phyloP scores from a whole-genome alignment of 306 rosid species.

The Vigna trinervia region DNA sequence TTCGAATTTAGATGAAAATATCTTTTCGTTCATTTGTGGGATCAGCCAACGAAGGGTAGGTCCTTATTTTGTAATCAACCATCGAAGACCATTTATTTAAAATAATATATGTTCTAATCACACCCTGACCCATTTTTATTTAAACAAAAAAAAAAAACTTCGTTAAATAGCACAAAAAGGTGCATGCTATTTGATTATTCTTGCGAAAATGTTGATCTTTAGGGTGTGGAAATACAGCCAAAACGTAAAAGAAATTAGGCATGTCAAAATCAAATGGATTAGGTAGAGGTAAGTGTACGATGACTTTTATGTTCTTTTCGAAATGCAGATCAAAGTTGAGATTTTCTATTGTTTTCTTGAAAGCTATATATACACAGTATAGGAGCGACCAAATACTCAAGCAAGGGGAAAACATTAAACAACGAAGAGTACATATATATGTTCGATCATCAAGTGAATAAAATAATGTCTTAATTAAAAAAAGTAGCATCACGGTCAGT shows the following conservation, averaged over 20 bases:
- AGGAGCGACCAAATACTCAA: constrained; percentile 32
- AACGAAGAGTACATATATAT: no score
- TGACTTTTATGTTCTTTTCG: constrained; percentile 28
- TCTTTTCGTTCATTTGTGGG: constrained; percentile 18
- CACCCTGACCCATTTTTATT: background rate
- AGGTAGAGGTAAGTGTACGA: constrained; percentile 37
- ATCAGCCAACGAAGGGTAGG: constrained; percentile 38
- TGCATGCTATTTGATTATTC: background rate
- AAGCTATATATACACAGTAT: background rate
- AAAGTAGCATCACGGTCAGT: no score
- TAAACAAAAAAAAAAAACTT: constrained; percentile 1
- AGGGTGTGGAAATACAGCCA: constrained; percentile 28
- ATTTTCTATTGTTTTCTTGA: constrained; percentile 22
- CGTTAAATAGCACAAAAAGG: constrained; percentile 27
- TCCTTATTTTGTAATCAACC: constrained; percentile 11
- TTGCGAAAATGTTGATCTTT: constrained; percentile 40
- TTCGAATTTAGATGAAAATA: constrained; percentile 12
- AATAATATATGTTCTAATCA: constrained; percentile 18
- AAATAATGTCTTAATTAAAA: no score
- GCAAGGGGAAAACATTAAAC: constrained; percentile 16
- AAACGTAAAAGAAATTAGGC: constrained; percentile 31
- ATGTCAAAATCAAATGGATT: constrained; percentile 50
- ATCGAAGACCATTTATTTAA: constrained; percentile 21
- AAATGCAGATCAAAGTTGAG: constrained; percentile 11
- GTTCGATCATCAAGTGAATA: no score